Base-by-base conservation (phyloP, 805 yeast genomes). In the Lachancea sp. region DNA sequence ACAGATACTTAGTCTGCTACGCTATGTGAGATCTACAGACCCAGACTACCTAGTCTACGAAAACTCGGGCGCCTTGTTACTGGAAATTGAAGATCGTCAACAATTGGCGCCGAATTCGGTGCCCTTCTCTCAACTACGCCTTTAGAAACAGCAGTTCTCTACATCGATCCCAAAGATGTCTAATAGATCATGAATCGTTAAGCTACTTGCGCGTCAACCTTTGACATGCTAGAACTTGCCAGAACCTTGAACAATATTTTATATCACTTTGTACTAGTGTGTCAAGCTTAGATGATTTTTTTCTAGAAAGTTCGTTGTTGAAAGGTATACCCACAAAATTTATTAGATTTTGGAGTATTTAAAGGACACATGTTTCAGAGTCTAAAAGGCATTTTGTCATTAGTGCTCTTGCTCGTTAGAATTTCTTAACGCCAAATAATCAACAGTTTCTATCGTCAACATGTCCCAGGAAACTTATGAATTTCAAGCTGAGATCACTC, bases 401-500 rank as follows among this genome's bases (percentile, higher is more conserved):
- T n/a, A n/a, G n/a, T n/a, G n/a, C n/a, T 17, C 22, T 11, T 11
- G n/a, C 7, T 17, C 20, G 16, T 9, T 5, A 30, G 13, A 17
- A 17, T 9, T 30, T 30, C 15, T 30, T 30, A 30, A n/a, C 34
- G 13, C 16, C 34, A 30, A 18, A 30, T 4, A 4, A 30, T n/a
- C 13, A 11, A 6, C 38, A 15, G 6, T 17, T 30, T 6, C 34
- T 30, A 22, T 18, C 19, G 25, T 21, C 43, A 66, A 47, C 37
- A 76, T 75, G 80, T 64, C 78, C 63, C 43, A 39, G 40, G 94
- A 84, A 76, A 82, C 94, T 45, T 86, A 78, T 67, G 97, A 90
- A 77, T 92, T 92, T 73, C 96, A 94, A 72, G 99, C 99, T 79
- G 99, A 92, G 88, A 92, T 92, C 72, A 87, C 97, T 83, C 98